Base-by-base conservation (phyloP, 768 basidiomycete species). In the Mycena rebaudengoi region DNA sequence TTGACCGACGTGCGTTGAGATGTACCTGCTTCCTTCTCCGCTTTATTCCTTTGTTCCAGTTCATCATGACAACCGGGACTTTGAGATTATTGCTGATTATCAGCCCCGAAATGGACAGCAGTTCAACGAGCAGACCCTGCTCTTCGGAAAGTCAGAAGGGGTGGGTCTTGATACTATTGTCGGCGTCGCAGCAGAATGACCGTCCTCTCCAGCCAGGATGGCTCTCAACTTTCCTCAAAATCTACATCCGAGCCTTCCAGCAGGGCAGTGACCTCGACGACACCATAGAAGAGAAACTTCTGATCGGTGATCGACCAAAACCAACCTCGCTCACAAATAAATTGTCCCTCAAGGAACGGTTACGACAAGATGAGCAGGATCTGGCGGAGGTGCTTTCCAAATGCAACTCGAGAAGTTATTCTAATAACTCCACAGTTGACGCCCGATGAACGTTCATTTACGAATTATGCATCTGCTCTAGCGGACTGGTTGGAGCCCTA, bases 51-150 rank as follows among this genome's bases (percentile, higher is more conserved):
- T 63, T 37, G 20, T 68, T 64, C n/a, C 70, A 92, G 90, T 81
- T 58, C 91, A 95, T 66, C 83, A 89, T 57, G 95, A 97, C 75
- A 96, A 97, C 74, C 90, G 95, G 8, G 95, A 97, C 77, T 90
- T 91, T 69, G 81, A 83, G 37, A 88, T 95, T 46, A 77, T 96
- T 25, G 86, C 91, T 7, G 89, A 89, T 73, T 92, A 93, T 68
- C 95, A 96, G 69, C 91, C 92, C 0, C 78, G 71, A 40, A 75
- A 72, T 33, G 79, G 77, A 21, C 72, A 80, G 11, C 76, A 83
- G 6, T 83, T 95, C 57, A 83, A 89, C 66, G 79, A 87, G 51
- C 92, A 94, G 71, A 94, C 90, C 0, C 74, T 86, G 20, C 75
- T 94, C 10, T 88, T 94, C 50, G 85, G 80, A 18, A 87, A 83